Evolutionary conservation across 108 stramenopile species (phyloP), one percentile per base, ranked within the genome.

Genomic region (Poteriospumella lacustris): DNA sequence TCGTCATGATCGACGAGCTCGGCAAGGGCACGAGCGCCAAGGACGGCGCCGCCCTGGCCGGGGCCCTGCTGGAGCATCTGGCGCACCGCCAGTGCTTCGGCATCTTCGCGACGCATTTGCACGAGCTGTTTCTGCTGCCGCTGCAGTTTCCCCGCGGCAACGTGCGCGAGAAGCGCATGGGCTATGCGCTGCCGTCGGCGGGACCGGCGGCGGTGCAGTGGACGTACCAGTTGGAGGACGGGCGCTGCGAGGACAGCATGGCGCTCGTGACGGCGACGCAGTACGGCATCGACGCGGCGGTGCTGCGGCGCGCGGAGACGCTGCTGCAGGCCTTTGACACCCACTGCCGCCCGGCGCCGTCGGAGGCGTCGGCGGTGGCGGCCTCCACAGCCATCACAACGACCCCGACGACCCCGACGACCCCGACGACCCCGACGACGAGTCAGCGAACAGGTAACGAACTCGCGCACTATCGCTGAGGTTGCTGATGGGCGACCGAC

Each of bases 1-100:
- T 95, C 34, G 94, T 95, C 1, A 91, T 95, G 84, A 93, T 97
- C 12, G 96, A 97, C 69, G 96, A 97, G 79, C 88, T 97, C 3
- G 96, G 93, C 19, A 87, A 94, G 52, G 96, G 96, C 1, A 97
- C 96, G 24, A 42, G 40, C 36, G 12, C 70, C 26, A 91, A 90
- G 41, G 94, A 95, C 77, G 94, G 94, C 31, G 90, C 92, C 5
- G 76, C 87, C 31, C 77, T 95, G 33, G 94, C 92, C 0, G 92
- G 86, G 15, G 94, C 94, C 5, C 85, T 95, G 1, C 76, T 95
- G 0, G 94, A 93, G 76, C 26, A 69, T 40, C 92, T 95, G 92
- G 83, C 86, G 33, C 72, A 76, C 42, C 43, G 34, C 31, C 83
- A 85, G 81, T 92, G 84, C 84, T 86, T 77, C 43, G 94, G 94